Evolutionary conservation across 164 flowering plant genomes (phyloP).

Genomic region (Macadamia tetraphylla): DNA sequence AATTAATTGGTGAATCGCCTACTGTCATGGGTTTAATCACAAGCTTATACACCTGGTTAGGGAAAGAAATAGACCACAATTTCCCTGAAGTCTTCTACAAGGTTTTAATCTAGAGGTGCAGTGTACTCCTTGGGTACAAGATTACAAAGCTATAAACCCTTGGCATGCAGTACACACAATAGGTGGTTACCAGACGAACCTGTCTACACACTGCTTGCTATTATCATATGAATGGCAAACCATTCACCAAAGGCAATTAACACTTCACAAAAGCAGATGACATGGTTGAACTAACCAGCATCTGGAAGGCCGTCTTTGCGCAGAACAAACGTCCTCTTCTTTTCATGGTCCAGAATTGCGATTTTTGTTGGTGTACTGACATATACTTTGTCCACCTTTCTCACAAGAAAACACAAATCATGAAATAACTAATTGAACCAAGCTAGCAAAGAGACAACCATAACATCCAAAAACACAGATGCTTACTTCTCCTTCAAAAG

Average conservation of each 20-base stretch:
- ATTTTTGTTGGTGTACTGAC: constrained; percentile 86
- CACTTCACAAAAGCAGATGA: not conserved
- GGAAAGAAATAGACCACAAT: no score
- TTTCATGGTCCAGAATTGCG: constrained; percentile 85
- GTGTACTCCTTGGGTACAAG: not conserved
- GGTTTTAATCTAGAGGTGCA: not conserved
- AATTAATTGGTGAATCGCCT: no score
- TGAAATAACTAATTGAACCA: constrained; percentile 3
- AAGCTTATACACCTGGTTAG: no score
- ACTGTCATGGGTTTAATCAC: no score
- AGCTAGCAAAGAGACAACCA: not conserved
- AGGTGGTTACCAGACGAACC: not conserved
- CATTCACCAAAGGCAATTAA: not conserved
- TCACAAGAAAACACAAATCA: constrained; percentile 1
- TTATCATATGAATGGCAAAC: no score
- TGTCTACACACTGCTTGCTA: constrained; percentile 31
- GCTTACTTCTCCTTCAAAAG: constrained; percentile 77
- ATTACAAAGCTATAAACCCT: not conserved
- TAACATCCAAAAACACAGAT: constrained; percentile 5
- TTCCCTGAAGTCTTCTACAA: no score
- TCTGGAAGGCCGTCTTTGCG: constrained; percentile 39
- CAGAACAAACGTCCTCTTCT: constrained; percentile 83
- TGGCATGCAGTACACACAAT: not conserved
- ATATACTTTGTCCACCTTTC: constrained; percentile 32
- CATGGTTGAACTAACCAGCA: constrained; percentile 28